Base-by-base conservation (phyloP, 768 basidiomycete species). In the Mycena filopes region DNA sequence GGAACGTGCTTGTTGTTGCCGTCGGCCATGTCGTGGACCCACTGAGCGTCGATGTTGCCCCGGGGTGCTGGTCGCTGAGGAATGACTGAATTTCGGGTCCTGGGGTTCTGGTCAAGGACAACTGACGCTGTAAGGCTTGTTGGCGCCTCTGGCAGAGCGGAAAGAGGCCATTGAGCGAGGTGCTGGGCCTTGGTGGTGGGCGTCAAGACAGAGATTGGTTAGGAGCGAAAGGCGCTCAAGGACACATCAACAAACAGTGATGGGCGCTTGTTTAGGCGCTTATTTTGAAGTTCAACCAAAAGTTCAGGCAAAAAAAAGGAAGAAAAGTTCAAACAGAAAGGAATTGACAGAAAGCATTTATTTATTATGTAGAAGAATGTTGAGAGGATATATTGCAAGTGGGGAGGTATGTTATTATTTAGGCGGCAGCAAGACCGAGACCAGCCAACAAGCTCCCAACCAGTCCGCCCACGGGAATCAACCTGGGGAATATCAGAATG, bases 21-120 rank as follows among this genome's bases (percentile, higher is more conserved):
- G 38, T 65, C 63, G 29, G 88, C 89, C 76, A 84, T 89, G 84
- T 94, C 92, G 77, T 94, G 92, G 28, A 88, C 72, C 92, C 92
- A 93, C 73, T 85, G 83, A 61, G 87, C 89, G 45, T 92, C 88
- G 25, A 81, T 79, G 59, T 81, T 82, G 68, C 80, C 76, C 57
- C 84, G 80, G 63, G 80, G 71, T n/a, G 70, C 75, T 56, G 89
- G 88, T 69, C 90, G 88, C 90, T 91, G 67, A 25, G 25, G 62
- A 59, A 70, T 53, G 57, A 63, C 48, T 55, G 43, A 36, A 43
- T 49, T 56, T 23, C 20, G 53, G 33, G 15, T 18, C 29, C 55
- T 51, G 58, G 28, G 18, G 5, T 26, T 48, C 41, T 38, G 33
- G 42, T 46, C 3, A 54, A 63, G 53, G 43, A 48, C 43, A 10